A percentile compares a stretch with the other conserved stretches of the same genome.
These are phyloP conservation scores for Suillus clintonianus DNA, from an alignment of 768 basidiomycete genomes.

Conservation along the genomic window DNA sequence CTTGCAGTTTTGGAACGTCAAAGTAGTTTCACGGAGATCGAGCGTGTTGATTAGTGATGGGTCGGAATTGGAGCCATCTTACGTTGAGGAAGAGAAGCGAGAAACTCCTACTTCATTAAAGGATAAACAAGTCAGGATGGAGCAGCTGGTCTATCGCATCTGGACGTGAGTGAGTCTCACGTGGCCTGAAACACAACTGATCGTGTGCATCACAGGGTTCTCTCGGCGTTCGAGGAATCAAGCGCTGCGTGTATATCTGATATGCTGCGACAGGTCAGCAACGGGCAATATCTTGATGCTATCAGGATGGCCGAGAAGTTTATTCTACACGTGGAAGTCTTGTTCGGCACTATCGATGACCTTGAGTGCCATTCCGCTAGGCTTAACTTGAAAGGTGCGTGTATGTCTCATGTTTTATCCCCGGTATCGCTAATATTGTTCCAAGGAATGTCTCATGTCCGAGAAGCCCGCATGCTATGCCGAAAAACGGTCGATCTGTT, in stretches of 20 bases:
- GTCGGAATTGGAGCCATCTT: slow-evolving; percentile 54
- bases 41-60: slow-evolving; percentile 58
- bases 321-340: slow-evolving; percentile 95
- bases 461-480: slow-evolving; percentile 97
- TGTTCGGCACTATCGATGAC: slow-evolving; percentile 97
- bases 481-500: slow-evolving; percentile 99
- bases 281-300: slow-evolving; percentile 93
- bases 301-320: slow-evolving; percentile 99
- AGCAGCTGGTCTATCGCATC: slow-evolving; percentile 96
- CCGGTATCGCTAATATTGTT: slow-evolving; percentile 14
- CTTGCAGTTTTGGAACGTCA: slow-evolving; percentile 96
- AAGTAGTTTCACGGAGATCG: slow-evolving; percentile 77
- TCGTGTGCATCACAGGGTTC: slow-evolving; percentile 53
- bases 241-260: slow-evolving; percentile 98
- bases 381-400: slow-evolving; percentile 82
- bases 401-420: slow-evolving; percentile 1
- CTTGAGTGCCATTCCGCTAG: slow-evolving; percentile 85
- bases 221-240: slow-evolving; percentile 99
- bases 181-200: slow-evolving; percentile 8
- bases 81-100: slow-evolving; percentile 74
- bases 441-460: slow-evolving; percentile 94
- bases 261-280: slow-evolving; percentile 97
- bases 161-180: slow-evolving; percentile 77
- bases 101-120: slow-evolving; percentile 81
- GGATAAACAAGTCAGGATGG: slow-evolving; percentile 92